Percentiles rank a stretch among this genome's conserved stretches.
Evolutionary conservation across 768 basidiomycete species (phyloP).

Genomic region (Lactifluus echinatus): DNA sequence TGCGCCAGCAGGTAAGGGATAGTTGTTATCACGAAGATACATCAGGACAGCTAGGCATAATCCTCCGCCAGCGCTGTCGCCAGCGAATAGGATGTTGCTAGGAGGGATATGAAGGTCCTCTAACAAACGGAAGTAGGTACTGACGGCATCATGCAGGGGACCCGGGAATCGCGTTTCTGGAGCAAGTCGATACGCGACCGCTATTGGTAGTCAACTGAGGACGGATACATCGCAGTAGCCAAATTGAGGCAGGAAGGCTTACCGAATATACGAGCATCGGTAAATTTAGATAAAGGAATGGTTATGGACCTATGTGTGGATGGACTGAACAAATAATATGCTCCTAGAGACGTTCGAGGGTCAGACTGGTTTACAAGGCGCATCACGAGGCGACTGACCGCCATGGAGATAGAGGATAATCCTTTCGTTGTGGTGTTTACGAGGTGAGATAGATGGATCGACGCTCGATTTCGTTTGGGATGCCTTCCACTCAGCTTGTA

Average conservation of each 20-base stretch:
- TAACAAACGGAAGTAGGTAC: constrained; percentile 76
- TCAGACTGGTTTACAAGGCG: not conserved
- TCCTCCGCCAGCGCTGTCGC: constrained; percentile 93
- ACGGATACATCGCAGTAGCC: not conserved
- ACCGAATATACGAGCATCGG: constrained; percentile 85
- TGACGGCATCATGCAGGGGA: constrained; percentile 77
- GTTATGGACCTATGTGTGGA: constrained; percentile 86
- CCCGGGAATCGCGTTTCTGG: constrained; percentile 94
- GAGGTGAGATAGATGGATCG: constrained; percentile 7
- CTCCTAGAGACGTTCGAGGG: constrained; percentile 41
- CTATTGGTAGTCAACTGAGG: constrained; percentile 32
- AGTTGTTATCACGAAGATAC: constrained; percentile 90
- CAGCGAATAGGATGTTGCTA: constrained; percentile 80
- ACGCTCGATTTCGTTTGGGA: constrained; percentile 18
- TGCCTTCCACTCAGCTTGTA: constrained; percentile 75
- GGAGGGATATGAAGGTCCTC: constrained; percentile 87
- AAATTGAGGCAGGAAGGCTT: constrained; percentile 21
- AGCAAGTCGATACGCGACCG: constrained; percentile 91
- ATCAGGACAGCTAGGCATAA: constrained; percentile 77
- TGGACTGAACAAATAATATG: constrained; percentile 88
- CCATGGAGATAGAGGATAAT: constrained; percentile 94
- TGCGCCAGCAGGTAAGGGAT: constrained; percentile 74
- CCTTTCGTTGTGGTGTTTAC: constrained; percentile 51
- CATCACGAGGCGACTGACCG: constrained; percentile 39
- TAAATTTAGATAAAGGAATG: constrained; percentile 82